Evolutionary conservation across 2,329 filamentous ascomycete species (phyloP), one percentile per base, ranked within the genome.

Genomic region (Chaetoscypha palmicola): DNA sequence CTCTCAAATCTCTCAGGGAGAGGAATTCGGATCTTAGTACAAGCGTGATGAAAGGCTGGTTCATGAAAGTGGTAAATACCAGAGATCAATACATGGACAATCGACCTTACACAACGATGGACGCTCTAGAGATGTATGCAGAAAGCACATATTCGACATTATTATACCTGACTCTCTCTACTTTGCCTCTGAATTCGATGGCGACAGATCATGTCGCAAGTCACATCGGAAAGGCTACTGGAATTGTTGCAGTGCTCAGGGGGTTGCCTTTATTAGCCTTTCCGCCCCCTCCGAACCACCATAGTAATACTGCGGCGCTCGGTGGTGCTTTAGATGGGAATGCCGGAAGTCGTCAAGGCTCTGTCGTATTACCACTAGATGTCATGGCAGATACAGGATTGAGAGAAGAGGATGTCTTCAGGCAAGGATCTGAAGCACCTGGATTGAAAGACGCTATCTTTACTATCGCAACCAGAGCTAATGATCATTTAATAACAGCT

Each of bases 141-240:
- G 92, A 98, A 65, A 89, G 89, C 56, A 97, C 92, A 1, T 97
- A 97, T 66, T 89, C 89, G 14, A 94, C 88, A 0, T 71, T 97
- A 34, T 79, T 94, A 66, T 98, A 98, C 63, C 74, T 94, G 50
- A 91, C 85, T 0, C 69, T 97, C 28, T 87, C 87, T 14, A 74
- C 83, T 5, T 67, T 96, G 45, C 85, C 88, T 0, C 71, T 96
- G 58, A 77, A 81, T 8, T 94, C 86, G 1, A 74, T 95, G 57
- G 83, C 90, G 19, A 79, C 89, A 32, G 92, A 98, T 59, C 92
- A 98, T 66, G 72, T 98, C 14, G 91, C 91, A 7, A 94, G 86
- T 43, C 92, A 98, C 63, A 86, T 97, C 46, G 92, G 92, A 41
- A 98, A 98, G 61, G 90, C 92, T 0, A 84, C 81, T 38, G 92